Evolutionary conservation across 2,329 filamentous ascomycete species (phyloP).

Genomic region (Colletotrichum gigasporum): DNA sequence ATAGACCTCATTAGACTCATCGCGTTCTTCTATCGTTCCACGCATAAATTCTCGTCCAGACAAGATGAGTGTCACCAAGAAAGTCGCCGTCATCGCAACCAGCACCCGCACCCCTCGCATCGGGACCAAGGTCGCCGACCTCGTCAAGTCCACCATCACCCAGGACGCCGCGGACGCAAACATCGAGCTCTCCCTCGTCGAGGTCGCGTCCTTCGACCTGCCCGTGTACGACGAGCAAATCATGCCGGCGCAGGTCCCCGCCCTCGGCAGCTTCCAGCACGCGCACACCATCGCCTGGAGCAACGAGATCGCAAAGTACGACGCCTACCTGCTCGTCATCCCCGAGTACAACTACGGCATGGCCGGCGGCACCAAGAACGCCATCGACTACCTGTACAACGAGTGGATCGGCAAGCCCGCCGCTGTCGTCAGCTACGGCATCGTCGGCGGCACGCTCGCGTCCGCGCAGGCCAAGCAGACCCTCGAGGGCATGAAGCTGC

Average conservation of each 20-base stretch:
- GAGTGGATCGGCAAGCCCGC: conserved; percentile 67
- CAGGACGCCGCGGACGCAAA: conserved; percentile 31
- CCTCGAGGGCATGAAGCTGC: conserved; percentile 41
- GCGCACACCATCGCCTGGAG: conserved; percentile 57
- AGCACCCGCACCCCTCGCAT: conserved; percentile 45
- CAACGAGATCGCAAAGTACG: conserved; percentile 50
- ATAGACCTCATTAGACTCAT: not conserved
- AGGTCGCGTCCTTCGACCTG: conserved; percentile 50
- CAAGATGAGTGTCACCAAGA: conserved; percentile 11
- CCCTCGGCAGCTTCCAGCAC: conserved; percentile 45
- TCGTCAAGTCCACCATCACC: conserved; percentile 42
- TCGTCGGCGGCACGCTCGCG: conserved; percentile 48
- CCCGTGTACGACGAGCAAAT: conserved; percentile 55
- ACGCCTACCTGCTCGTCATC: conserved; percentile 53
- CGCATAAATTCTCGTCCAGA: not conserved
- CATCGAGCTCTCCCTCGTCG: conserved; percentile 41
- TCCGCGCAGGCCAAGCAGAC: conserved; percentile 35
- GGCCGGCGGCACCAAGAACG: conserved; percentile 66
- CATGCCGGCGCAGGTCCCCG: conserved; percentile 49
- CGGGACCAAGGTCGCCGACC: conserved; percentile 44
- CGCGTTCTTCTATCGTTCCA: not conserved
- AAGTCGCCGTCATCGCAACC: conserved; percentile 47
- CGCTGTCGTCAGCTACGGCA: conserved; percentile 64
- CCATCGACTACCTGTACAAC: conserved; percentile 68
- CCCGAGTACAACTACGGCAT: conserved; percentile 67